These are phyloP conservation scores for Rhododendron henanense DNA, from an alignment of 148 eudicot genomes.

Conservation along the genomic window DNA sequence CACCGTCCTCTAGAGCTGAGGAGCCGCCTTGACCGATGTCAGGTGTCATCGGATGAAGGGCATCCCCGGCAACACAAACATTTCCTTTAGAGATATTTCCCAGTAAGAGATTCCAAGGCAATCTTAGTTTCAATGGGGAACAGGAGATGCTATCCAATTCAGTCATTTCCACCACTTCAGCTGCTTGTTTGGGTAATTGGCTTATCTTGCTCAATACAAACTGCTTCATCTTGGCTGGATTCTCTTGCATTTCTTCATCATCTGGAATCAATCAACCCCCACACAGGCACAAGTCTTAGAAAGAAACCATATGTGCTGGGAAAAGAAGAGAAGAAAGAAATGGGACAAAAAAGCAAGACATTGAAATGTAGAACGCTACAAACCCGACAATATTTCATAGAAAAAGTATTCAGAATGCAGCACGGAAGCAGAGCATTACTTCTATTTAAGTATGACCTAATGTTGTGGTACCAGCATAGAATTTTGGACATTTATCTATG, in stretches of 20 bases:
- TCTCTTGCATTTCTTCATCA: slow-evolving; percentile 23
- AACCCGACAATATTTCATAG: not conserved
- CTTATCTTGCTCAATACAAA: slow-evolving; percentile 30
- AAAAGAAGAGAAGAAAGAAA: not conserved
- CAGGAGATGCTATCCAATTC: slow-evolving; percentile 19
- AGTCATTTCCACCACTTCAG: slow-evolving; percentile 20
- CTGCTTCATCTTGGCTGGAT: slow-evolving; percentile 39
- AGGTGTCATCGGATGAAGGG: slow-evolving; percentile 64
- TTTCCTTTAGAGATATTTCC: slow-evolving; percentile 34
- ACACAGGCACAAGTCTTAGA: not conserved
- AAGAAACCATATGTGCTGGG: not conserved
- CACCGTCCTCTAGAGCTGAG: slow-evolving; percentile 44
- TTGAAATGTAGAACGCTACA: not conserved
- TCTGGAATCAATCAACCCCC: slow-evolving; percentile 15
- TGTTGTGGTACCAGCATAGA: not conserved
- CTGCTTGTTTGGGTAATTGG: slow-evolving; percentile 15
- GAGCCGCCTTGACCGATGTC: slow-evolving; percentile 61
- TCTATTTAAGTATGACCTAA: not conserved
- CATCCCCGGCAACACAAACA: slow-evolving; percentile 46
- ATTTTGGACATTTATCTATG: not conserved
- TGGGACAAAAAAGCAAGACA: not conserved
- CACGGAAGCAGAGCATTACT: not conserved
- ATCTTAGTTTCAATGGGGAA: slow-evolving; percentile 24
- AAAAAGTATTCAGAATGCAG: not conserved
- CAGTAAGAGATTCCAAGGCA: slow-evolving; percentile 37